Conservation (phyloP, 2,329 filamentous ascomycete genomes). For the Botrytis paeoniae region DNA sequence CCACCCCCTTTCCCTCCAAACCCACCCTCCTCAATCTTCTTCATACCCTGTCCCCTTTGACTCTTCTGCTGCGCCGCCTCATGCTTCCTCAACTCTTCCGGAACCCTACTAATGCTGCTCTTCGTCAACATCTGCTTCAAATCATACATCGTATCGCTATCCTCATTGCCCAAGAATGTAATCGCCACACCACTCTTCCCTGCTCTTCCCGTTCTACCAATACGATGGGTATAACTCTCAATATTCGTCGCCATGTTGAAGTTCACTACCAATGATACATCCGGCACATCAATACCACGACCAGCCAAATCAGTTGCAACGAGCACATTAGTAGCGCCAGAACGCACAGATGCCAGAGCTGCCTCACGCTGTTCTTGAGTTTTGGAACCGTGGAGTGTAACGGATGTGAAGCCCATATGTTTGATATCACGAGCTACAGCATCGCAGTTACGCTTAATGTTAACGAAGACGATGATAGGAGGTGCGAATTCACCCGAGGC, state of each 20-base stretch:
- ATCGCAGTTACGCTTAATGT: conserved; percentile 99
- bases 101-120: conserved; percentile 81
- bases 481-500: conserved; percentile 74
- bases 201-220: conserved; percentile 94
- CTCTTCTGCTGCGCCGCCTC: conserved; percentile 88
- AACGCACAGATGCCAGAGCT: conserved; percentile 79
- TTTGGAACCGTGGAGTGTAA: conserved; percentile 92
- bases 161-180: conserved; percentile 90
- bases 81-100: conserved; percentile 85
- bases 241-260: conserved; percentile 98
- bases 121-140: conserved; percentile 94
- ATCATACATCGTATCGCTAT: conserved; percentile 88
- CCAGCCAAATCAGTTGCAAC: conserved; percentile 95
- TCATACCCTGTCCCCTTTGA: conserved; percentile 44
- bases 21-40: conserved; percentile 45
- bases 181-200: conserved; percentile 96
- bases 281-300: conserved; percentile 94
- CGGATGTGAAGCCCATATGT: conserved; percentile 83
- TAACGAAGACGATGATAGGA: conserved; percentile 98
- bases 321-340: conserved; percentile 77
- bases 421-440: conserved; percentile 92
- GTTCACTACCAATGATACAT: conserved; percentile 92
- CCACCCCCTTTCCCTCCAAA: conserved; percentile 41
- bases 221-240: conserved; percentile 93
- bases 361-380: conserved; percentile 97